phyloP scores from a whole-genome alignment of 2,329 filamentous ascomycete species.

The Colletotrichum kahawae region DNA sequence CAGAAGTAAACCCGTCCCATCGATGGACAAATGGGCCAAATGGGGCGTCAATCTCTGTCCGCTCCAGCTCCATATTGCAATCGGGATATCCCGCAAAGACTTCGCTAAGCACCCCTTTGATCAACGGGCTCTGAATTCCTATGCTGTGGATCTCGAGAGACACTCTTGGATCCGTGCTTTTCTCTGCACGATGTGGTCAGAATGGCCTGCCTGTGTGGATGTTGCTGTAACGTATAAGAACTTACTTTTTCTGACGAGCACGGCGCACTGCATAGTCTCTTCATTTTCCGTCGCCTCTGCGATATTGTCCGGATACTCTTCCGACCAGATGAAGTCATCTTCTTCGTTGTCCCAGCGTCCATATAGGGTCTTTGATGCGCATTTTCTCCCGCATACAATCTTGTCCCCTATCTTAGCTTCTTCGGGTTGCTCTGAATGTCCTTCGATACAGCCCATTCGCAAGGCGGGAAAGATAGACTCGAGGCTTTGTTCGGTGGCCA shows the following conservation, averaged over 20 bases:
- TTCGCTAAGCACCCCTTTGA: neutral
- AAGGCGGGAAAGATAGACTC: neutral
- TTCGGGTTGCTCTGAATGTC: neutral
- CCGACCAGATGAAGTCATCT: neutral
- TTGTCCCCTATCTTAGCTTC: neutral
- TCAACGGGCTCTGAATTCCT: neutral
- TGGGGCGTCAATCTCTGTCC: neutral
- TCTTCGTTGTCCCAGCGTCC: neutral
- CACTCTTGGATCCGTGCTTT: neutral
- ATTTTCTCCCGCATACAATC: neutral
- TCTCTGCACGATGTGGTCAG: neutral
- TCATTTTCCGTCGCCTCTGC: neutral
- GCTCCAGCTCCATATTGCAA: neutral
- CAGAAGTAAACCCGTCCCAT: neutral
- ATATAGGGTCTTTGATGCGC: neutral
- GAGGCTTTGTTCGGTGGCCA: neutral
- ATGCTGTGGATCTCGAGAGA: neutral
- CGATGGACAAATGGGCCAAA: neutral
- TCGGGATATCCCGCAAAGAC: neutral
- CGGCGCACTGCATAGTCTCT: neutral
- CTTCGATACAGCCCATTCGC: neutral
- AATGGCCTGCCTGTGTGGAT: neutral
- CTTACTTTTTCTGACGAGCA: neutral
- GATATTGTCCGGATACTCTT: neutral
- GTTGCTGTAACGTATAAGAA: rapidly evolving